Evolutionary conservation across 2,329 filamentous ascomycete species (phyloP).

Genomic region (Alternaria incomplexa): DNA sequence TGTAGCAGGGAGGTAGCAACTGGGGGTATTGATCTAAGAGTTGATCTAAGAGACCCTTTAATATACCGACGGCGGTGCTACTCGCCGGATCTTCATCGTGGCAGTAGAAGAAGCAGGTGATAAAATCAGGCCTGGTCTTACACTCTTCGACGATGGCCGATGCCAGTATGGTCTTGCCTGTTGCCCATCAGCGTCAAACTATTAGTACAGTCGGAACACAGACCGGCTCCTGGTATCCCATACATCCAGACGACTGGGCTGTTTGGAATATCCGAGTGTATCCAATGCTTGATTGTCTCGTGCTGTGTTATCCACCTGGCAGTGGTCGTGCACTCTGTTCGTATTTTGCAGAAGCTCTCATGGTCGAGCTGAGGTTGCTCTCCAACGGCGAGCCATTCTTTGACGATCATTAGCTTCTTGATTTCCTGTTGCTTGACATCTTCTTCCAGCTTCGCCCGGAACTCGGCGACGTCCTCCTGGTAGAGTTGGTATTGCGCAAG

Average conservation of each 20-base stretch:
- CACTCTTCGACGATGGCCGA: neutral
- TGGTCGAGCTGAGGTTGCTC: rapidly evolving
- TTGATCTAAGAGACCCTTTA: neutral
- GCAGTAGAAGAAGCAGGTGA: neutral
- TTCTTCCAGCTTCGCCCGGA: neutral
- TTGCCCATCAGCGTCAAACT: neutral
- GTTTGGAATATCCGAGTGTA: neutral
- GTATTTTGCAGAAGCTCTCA: neutral
- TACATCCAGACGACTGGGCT: neutral
- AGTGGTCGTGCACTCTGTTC: neutral
- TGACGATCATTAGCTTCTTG: neutral
- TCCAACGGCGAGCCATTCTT: neutral
- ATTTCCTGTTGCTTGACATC: neutral
- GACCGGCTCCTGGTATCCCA: neutral
- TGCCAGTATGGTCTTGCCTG: neutral
- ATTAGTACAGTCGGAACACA: rapidly evolving
- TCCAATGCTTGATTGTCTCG: neutral
- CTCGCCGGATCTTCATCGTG: neutral
- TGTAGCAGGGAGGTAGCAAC: neutral
- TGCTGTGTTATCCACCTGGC: neutral
- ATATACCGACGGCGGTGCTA: neutral
- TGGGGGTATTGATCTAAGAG: neutral
- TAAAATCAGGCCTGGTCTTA: neutral
- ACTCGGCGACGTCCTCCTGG: neutral
- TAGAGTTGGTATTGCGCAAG: neutral